phyloP scores from a whole-genome alignment of 2,329 filamentous ascomycete species.

The Pseudocercospora crystallina region DNA sequence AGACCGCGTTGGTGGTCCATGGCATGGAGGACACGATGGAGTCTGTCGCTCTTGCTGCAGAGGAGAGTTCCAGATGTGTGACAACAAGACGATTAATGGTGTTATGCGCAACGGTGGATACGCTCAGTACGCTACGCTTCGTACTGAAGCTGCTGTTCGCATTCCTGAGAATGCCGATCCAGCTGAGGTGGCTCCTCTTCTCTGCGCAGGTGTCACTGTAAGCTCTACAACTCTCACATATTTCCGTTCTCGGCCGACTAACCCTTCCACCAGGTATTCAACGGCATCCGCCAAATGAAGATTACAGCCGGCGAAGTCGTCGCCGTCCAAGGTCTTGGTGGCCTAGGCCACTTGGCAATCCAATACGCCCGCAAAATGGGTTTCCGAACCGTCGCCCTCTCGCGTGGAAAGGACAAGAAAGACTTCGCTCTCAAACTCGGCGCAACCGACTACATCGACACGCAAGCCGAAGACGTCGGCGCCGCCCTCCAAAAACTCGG shows the following conservation, averaged over 20 bases:
- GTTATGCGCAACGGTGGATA: conserved; percentile 66
- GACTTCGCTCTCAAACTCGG: conserved; percentile 56
- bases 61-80: conserved; percentile 68
- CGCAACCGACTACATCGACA: conserved; percentile 58
- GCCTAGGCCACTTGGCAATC: conserved; percentile 51
- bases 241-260: too few relatives aligned
- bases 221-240: too few relatives aligned
- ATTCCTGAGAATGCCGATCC: conserved; percentile 50
- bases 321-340: conserved; percentile 54
- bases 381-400: conserved; percentile 54
- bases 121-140: conserved; percentile 59
- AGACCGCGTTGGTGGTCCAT: conserved; percentile 66
- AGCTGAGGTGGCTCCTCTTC: conserved; percentile 47
- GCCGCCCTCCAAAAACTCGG: conserved; percentile 57
- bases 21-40: conserved; percentile 67
- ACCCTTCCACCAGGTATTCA: conserved; percentile 37
- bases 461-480: conserved; percentile 51
- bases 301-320: conserved; percentile 48
- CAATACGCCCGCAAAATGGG: conserved; percentile 56
- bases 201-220: conserved; percentile 53
- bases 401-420: conserved; percentile 52
- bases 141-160: conserved; percentile 59
- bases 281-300: conserved; percentile 51
- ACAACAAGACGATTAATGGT: conserved; percentile 63
- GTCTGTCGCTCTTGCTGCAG: conserved; percentile 63